These are phyloP conservation scores for Alternaria sp. DNA, from an alignment of 2,329 filamentous ascomycete species.

Conservation along the genomic window DNA sequence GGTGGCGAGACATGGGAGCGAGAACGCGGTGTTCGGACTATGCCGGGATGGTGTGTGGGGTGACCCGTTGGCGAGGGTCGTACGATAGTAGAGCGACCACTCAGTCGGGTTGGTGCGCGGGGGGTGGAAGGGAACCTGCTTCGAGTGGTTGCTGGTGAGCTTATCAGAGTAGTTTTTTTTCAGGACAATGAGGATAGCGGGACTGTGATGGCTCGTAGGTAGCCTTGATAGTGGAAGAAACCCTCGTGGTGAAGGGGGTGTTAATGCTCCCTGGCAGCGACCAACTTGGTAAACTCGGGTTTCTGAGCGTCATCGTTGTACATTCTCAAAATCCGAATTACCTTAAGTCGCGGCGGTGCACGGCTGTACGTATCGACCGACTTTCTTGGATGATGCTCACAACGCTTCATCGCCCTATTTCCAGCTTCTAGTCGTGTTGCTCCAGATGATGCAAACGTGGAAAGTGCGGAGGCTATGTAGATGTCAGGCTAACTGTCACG, in stretches of 20 bases:
- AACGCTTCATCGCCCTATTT: neutral
- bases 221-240: neutral
- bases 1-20: conserved; percentile 9
- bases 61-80: conserved; percentile 8
- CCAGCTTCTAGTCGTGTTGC: neutral
- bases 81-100: conserved; percentile 11
- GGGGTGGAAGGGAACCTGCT: neutral
- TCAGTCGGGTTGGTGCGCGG: neutral
- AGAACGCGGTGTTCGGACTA: conserved; percentile 4
- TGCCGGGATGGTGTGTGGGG: conserved; percentile 11
- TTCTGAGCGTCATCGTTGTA: neutral
- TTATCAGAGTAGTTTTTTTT: neutral
- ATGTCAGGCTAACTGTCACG: neutral
- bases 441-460: neutral
- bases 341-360: neutral
- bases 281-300: neutral
- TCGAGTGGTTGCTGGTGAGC: neutral
- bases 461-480: neutral
- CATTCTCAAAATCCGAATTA: neutral
- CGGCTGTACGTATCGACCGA: too few species aligned
- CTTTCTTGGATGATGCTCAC: neutral
- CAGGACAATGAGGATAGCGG: neutral
- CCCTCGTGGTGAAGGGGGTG: too few species aligned
- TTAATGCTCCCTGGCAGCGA: neutral
- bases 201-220: neutral